Evolutionary conservation across 2,329 filamentous ascomycete genomes (phyloP).

Genomic region (Macrophomina phaseolina): DNA sequence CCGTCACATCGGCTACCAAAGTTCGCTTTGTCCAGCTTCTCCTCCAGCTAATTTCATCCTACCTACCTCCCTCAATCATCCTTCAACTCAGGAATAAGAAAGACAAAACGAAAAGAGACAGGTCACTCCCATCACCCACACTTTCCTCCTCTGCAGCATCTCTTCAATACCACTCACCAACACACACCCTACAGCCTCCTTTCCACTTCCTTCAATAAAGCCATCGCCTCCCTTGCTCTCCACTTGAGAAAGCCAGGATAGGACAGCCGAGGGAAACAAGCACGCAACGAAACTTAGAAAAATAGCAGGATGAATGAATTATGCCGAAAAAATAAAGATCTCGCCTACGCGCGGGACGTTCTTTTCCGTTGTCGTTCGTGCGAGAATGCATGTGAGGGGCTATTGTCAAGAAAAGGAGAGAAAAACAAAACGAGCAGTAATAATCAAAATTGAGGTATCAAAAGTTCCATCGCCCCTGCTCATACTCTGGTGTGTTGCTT

Average conservation of each 20-base stretch:
- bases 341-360: not conserved
- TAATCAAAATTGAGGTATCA: conserved; percentile 20
- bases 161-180: no score
- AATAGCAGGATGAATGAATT: not conserved
- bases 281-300: no score
- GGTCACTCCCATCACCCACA: not conserved
- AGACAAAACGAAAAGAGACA: not conserved
- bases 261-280: no score
- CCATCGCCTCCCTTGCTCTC: not conserved
- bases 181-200: not conserved
- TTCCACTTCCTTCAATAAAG: not conserved
- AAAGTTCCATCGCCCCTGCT: not conserved
- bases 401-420: not conserved
- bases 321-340: not conserved
- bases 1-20: not conserved
- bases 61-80: not conserved
- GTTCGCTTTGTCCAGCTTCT: not conserved
- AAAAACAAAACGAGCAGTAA: not conserved
- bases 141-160: not conserved
- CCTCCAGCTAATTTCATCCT: no score
- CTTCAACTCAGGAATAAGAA: not conserved
- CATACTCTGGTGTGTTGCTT: conserved; percentile 9
- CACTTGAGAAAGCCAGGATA: no score
- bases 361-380: not conserved
- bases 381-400: not conserved